Base-by-base conservation (phyloP, 2,329 filamentous ascomycete species). In the Aureobasidium sp. region DNA sequence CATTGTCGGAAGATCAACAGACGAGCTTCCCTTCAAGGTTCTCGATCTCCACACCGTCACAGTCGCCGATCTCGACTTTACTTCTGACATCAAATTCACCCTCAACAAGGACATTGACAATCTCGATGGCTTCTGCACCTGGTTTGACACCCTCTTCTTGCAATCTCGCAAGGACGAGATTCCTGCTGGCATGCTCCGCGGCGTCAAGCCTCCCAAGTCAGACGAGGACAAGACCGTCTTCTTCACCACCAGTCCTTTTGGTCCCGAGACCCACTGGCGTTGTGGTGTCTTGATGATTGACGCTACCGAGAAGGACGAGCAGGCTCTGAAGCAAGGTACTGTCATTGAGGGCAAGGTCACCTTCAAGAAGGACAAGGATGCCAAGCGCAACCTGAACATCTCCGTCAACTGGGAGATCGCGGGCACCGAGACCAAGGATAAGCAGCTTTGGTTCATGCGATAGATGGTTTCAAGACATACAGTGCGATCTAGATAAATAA, bases 131-230 rank as follows among this genome's bases (percentile, higher is more conserved):
- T 96, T 92, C 74, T 81, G 91, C 15, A 83, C 96, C 67, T 97
- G 92, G 90, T 97, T 97, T 72, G 93, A 97, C 73, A 93, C 88
- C 27, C 94, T 94, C 79, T 97, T 97, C 76, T 84, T 88, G 66
- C 84, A 86, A 73, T 77, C 55, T 68, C 70, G 32, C 71, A 83
- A 51, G 78, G 78, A 9, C 75, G 80, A 34, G 75, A 81, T 64
- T 78, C 78, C n/a, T 83, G 84, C 56, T 84, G 46, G 51, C 17
- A 50, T 63, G 52, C 60, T 64, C 37, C 50, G 47, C n/a, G 63
- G 62, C 37, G 39, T 37, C 36, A 32, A 61, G 60, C 53, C 64
- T 86, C 0, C 79, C 85, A 61, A 79, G 82, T 4, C 92, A 88
- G 84, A 75, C 74, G 77, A 79, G 36, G 83, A 74, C 39, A 79